Percentiles rank a stretch among this genome's conserved stretches.
Evolutionary conservation across 2,329 filamentous ascomycete genomes (phyloP).

Genomic region (Phialocephala subalpina): DNA sequence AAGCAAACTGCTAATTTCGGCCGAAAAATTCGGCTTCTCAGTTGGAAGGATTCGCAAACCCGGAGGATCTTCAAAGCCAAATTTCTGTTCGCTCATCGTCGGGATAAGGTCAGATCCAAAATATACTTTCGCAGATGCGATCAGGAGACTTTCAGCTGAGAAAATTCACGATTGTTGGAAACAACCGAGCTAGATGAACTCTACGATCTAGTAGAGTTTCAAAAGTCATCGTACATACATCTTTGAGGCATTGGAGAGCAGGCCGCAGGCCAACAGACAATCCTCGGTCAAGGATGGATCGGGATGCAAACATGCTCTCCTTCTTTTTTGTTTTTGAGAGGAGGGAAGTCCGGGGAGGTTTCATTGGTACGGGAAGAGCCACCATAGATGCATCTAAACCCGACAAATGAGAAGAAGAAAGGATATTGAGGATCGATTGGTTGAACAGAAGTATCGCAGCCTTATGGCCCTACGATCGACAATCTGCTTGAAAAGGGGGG

Average conservation of each 20-base stretch:
- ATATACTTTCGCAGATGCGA: background rate
- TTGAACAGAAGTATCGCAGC: background rate
- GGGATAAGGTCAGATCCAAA: conserved; percentile 1
- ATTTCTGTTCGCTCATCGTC: conserved; percentile 1
- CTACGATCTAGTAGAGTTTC: background rate
- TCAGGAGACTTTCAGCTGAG: background rate
- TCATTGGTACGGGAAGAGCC: background rate
- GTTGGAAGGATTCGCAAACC: background rate
- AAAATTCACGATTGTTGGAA: background rate
- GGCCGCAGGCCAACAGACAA: conserved; percentile 7
- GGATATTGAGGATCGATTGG: background rate
- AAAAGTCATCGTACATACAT: background rate
- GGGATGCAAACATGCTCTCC: background rate
- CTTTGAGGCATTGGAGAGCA: background rate
- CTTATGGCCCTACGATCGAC: background rate
- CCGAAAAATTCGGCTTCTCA: conserved; percentile 7
- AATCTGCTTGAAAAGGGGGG: background rate
- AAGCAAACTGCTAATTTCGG: no score
- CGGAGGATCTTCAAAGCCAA: background rate
- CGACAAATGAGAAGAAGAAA: background rate
- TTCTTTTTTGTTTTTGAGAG: conserved; percentile 7
- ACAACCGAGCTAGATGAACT: background rate
- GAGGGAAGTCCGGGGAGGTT: conserved; percentile 1
- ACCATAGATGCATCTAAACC: background rate
- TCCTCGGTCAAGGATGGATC: conserved; percentile 8